Evolutionary conservation across 2,329 filamentous ascomycete genomes (phyloP), one percentile per base, ranked within the genome.

Genomic region (Colletotrichum spinosum): DNA sequence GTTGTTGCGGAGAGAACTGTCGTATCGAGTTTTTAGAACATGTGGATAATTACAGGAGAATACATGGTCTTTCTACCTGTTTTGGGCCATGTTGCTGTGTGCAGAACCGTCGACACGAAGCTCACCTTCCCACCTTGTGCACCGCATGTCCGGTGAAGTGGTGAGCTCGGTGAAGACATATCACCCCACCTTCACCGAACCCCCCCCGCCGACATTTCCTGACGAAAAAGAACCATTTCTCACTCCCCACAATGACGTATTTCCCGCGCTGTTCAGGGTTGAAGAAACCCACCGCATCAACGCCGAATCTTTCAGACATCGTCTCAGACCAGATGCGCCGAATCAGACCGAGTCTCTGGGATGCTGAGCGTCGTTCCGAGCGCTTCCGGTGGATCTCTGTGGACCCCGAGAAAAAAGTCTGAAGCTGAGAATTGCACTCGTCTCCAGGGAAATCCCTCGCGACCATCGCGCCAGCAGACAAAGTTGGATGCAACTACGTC

Each of bases 201-300:
- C 2, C 50, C 50, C 51, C 56, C 45, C 45, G 55, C 61, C 61
- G 61, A 55, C 50, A 55, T 12, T 9, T 13, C 46, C 6, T 8
- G 15, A 13, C 38, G 9, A 25, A 17, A 8, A 13, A 41, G 45
- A 41, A 65, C 57, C 57, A 61, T 57, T 65, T 60, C 45, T 65
- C 46, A 51, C 41, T 15, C 46, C 13, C 57, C 62, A 65, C 57
- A 41, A 56, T 65, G 62, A 65, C 62, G 62, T 65, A 60, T 35
- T 2, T n/a, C 35, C n/a, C 12, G 45, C 12, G 7, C 3, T 41
- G 60, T 55, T 65, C 4, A 51, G 61, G 41, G 62, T 45, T 52
- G 57, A 52, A 8, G 33, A 10, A 55, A 41, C 37, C 51, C 46
- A 65, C 51, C 51, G 41, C 34, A 39, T 50, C 45, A 35, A 60